Evolutionary conservation across 2,329 filamentous ascomycete genomes (phyloP).

Genomic region (Neopestalotiopsis rosae): DNA sequence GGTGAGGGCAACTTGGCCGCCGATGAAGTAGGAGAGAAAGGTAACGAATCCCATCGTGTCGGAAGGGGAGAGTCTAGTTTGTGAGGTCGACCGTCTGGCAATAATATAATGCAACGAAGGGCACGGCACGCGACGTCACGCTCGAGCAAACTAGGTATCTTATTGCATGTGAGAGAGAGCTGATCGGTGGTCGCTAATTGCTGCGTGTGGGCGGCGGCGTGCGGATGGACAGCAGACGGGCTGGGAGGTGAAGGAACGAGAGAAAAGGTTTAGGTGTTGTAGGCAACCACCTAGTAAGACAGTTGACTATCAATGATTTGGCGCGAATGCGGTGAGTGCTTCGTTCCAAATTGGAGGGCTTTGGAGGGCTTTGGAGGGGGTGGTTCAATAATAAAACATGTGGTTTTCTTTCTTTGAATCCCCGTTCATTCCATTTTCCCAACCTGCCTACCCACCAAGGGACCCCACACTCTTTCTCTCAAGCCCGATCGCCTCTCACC

Average conservation of each 20-base stretch:
- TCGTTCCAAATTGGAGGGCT: no score
- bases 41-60: constrained; percentile 34
- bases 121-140: background rate
- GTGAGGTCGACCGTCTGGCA: background rate
- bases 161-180: background rate
- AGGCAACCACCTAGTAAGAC: no score
- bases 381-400: no score
- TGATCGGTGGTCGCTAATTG: background rate
- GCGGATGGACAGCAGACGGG: background rate
- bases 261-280: no score
- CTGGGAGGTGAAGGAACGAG: background rate
- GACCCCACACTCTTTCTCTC: background rate
- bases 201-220: background rate
- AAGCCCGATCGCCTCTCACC: constrained; percentile 1
- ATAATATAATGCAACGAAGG: background rate
- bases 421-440: background rate
- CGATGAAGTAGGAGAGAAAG: constrained; percentile 49
- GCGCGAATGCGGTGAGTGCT: background rate
- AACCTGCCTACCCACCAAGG: background rate
- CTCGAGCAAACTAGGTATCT: background rate
- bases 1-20: constrained; percentile 57
- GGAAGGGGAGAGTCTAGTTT: background rate
- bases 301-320: no score
- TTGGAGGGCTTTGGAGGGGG: background rate
- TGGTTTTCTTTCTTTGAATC: no score